These are phyloP conservation scores for Colletotrichum sansevieriae DNA, from an alignment of 2,329 filamentous ascomycete species.

Conservation along the genomic window DNA sequence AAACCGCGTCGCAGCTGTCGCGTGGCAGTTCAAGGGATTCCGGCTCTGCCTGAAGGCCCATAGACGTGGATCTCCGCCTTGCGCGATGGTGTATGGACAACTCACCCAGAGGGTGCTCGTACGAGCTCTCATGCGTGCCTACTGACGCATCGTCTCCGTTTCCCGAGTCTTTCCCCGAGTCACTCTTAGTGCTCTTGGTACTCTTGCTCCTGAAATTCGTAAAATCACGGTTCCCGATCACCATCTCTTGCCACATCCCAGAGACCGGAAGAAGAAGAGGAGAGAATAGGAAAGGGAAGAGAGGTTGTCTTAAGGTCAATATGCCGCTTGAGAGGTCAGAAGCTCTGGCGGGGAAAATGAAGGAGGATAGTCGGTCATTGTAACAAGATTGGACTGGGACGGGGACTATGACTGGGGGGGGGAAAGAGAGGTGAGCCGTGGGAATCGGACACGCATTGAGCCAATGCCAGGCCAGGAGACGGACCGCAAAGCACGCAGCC, in stretches of 20 bases:
- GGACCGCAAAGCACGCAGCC: constrained; percentile 22
- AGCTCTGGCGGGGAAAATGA: constrained; percentile 35
- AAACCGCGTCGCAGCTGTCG: constrained; percentile 6
- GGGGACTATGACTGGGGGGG: constrained; percentile 29
- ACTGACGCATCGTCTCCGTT: constrained; percentile 41
- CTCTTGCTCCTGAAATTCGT: constrained; percentile 40
- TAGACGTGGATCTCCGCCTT: constrained; percentile 13
- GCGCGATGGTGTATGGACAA: not conserved
- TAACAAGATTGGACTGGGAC: constrained; percentile 16
- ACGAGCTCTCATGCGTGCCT: constrained; percentile 41
- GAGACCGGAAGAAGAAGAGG: constrained; percentile 23
- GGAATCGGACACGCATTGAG: constrained; percentile 22
- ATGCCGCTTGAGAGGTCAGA: constrained; percentile 26
- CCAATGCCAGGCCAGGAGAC: constrained; percentile 26
- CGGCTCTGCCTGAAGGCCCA: not conserved
- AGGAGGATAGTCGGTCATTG: constrained; percentile 33
- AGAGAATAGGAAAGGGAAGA: constrained; percentile 6
- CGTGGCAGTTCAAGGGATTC: not conserved
- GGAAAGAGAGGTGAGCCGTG: constrained; percentile 33
- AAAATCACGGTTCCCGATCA: constrained; percentile 41
- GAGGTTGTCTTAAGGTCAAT: constrained; percentile 20
- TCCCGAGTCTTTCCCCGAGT: constrained; percentile 35
- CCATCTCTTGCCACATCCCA: constrained; percentile 42
- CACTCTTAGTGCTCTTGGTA: constrained; percentile 42
- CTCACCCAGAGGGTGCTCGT: constrained; percentile 41